Evolutionary conservation across 169 alveolate species (phyloP).

Genomic region (Plasmodium vinckei): DNA sequence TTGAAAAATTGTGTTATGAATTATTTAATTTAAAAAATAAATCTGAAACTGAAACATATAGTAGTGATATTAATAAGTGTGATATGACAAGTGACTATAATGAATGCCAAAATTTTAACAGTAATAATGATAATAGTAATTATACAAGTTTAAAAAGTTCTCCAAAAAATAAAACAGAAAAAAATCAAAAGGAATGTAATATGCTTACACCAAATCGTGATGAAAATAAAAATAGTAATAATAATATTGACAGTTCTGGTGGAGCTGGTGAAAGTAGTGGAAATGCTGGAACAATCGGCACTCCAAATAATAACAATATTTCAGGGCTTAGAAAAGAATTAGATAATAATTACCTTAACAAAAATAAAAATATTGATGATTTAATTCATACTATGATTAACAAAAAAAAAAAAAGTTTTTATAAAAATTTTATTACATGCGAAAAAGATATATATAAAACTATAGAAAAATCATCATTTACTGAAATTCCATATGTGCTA

Average conservation of each 20-base stretch:
- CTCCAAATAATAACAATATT: not conserved
- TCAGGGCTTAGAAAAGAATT: constrained; percentile 19
- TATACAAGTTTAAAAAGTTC: not conserved
- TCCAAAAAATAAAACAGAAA: not conserved
- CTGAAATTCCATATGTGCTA: constrained; percentile 90
- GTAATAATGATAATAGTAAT: constrained; percentile 9
- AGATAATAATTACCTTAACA: constrained; percentile 57
- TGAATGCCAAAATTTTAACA: constrained; percentile 7
- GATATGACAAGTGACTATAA: constrained; percentile 35
- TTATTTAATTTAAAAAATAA: constrained; percentile 43
- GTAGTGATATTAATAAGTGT: constrained; percentile 9
- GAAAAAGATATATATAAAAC: constrained; percentile 83
- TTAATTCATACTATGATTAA: constrained; percentile 9
- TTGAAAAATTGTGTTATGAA: constrained; percentile 63
- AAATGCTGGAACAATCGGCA: not conserved
- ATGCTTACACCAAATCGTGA: not conserved
- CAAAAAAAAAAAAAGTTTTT: constrained; percentile 52
- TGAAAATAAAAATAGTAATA: constrained; percentile 21
- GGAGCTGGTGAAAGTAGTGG: not conserved
- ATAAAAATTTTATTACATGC: constrained; percentile 67
- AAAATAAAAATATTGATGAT: constrained; percentile 19
- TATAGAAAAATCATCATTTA: constrained; percentile 85
- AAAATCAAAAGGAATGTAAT: too few species aligned
- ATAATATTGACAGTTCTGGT: constrained; percentile 12
- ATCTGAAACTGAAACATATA: constrained; percentile 39